These are phyloP conservation scores for Phialocephala sp. DNA, from an alignment of 2,329 filamentous ascomycete species.

Conservation along the genomic window DNA sequence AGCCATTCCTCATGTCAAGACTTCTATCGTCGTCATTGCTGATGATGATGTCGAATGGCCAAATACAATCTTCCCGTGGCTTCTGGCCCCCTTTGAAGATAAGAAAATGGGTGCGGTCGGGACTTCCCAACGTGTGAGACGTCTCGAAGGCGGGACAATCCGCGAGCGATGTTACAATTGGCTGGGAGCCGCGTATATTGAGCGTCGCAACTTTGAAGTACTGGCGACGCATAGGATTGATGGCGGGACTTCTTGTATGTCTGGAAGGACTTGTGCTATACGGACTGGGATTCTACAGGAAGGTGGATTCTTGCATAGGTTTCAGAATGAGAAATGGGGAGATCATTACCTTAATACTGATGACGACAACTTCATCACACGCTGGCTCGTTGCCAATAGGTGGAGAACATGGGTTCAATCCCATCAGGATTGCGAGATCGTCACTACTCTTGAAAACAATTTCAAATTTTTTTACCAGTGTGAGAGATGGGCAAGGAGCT, in stretches of 20 bases:
- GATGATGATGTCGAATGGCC: constrained; percentile 95
- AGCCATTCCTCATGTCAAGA: constrained; percentile 82
- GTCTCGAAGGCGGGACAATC: constrained; percentile 65
- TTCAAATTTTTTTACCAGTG: too few relatives aligned
- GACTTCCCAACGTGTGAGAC: constrained; percentile 65
- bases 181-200: constrained; percentile 85
- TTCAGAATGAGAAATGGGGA: constrained; percentile 88
- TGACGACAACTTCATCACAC: constrained; percentile 95
- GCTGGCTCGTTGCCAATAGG: constrained; percentile 86
- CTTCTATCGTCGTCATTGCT: constrained; percentile 83
- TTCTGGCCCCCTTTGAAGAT: constrained; percentile 88
- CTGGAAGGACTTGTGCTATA: constrained; percentile 73
- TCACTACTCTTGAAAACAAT: constrained; percentile 87
- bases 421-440: constrained; percentile 83
- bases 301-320: constrained; percentile 53
- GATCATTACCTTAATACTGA: constrained; percentile 88
- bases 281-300: constrained; percentile 13
- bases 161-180: constrained; percentile 78
- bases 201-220: constrained; percentile 91
- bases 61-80: constrained; percentile 80
- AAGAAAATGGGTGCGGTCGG: constrained; percentile 82
- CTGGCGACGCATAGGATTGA: constrained; percentile 92
- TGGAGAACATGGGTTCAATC: constrained; percentile 96
- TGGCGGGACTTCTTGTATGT: constrained; percentile 90
- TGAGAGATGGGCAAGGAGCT: too few relatives aligned